Percentiles rank a stretch among this genome's conserved stretches.
phyloP scores from a whole-genome alignment of 2,329 filamentous ascomycete genomes.

The Fusarium temperatum region DNA sequence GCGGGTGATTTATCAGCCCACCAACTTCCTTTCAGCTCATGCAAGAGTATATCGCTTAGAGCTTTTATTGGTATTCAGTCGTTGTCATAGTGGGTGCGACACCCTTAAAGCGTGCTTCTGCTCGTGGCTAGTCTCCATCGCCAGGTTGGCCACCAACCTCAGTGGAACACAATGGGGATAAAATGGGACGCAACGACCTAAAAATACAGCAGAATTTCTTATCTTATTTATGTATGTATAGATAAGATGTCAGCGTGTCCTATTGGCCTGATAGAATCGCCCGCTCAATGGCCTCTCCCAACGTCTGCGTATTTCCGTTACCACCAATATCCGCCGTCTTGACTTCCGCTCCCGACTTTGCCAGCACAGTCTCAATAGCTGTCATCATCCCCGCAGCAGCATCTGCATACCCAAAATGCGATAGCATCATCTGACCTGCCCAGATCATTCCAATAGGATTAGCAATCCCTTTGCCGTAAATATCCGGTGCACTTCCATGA shows the following conservation, averaged over 20 bases:
- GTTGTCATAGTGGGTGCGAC: neutral
- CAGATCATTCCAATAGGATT: slow-evolving; percentile 79
- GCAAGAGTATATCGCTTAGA: neutral
- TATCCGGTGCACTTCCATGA: slow-evolving; percentile 77
- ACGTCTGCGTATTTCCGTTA: slow-evolving; percentile 33
- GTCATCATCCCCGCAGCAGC: slow-evolving; percentile 63
- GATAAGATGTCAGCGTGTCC: neutral
- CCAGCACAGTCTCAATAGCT: slow-evolving; percentile 71
- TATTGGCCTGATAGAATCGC: slow-evolving; percentile 2
- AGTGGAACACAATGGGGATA: neutral
- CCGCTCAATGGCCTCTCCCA: slow-evolving; percentile 36
- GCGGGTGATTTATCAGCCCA: neutral
- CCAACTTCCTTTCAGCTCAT: neutral
- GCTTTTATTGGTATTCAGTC: neutral
- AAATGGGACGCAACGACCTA: fast-evolving
- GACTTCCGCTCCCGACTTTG: slow-evolving; percentile 47
- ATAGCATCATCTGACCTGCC: slow-evolving; percentile 71
- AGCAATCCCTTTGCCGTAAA: slow-evolving; percentile 76
- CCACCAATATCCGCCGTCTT: slow-evolving; percentile 48
- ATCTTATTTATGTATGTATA: neutral
- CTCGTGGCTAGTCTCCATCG: neutral
- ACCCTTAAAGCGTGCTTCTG: fast-evolving
- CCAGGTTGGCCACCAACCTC: neutral
- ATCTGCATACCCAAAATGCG: slow-evolving; percentile 38
- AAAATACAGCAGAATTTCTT: too few relatives aligned